A percentile compares a stretch with the other conserved stretches of the same genome.
phyloP scores from a whole-genome alignment of 2,329 filamentous ascomycete genomes.

The Xylaria sp. region DNA sequence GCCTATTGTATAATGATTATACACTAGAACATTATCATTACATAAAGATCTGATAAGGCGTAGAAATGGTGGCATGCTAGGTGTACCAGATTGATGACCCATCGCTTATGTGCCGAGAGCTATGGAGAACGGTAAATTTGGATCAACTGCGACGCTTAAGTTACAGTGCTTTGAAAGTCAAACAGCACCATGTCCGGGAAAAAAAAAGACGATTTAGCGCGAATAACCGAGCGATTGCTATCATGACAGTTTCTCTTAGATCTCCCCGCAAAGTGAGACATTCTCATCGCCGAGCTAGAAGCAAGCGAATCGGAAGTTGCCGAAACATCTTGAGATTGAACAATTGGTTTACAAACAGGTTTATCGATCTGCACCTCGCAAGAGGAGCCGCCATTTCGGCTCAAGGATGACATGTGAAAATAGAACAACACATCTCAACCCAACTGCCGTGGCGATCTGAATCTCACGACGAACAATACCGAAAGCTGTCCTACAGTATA shows the following conservation, averaged over 20 bases:
- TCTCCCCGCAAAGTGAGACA: constrained; percentile 16
- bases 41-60: background rate
- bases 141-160: background rate
- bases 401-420: constrained; percentile 1
- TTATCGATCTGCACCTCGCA: constrained; percentile 8
- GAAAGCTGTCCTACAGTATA: background rate
- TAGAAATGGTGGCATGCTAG: background rate
- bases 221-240: background rate
- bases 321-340: background rate
- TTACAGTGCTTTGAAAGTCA: background rate
- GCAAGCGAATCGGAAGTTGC: constrained; percentile 6
- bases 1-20: background rate
- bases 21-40: background rate
- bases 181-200: background rate
- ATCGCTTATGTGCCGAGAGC: constrained; percentile 2
- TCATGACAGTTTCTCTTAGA: background rate
- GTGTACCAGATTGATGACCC: background rate
- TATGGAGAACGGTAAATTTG: background rate
- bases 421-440: background rate
- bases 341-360: background rate
- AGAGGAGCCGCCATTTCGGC: constrained; percentile 6
- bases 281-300: background rate
- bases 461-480: constrained; percentile 6
- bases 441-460: constrained; percentile 5
- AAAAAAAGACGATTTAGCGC: background rate